A percentile compares a stretch with the other conserved stretches of the same genome.
Evolutionary conservation across 495 filamentous ascomycete species (phyloP).

Genomic region (Tuber calosporum): DNA sequence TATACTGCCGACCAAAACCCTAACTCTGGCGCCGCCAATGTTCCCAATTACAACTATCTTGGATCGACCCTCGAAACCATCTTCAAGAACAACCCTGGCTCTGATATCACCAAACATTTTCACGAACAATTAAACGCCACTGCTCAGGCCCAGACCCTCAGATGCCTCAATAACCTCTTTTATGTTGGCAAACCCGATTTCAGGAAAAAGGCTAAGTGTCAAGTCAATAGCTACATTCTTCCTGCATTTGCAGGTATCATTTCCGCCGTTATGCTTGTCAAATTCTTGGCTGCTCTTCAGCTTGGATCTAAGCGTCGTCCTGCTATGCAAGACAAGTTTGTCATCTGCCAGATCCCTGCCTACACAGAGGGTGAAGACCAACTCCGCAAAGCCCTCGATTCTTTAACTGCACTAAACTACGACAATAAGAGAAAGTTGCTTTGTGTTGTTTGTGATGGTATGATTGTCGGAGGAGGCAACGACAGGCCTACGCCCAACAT

Average conservation of each 20-base stretch:
- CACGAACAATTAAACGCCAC: slow-evolving; percentile 43
- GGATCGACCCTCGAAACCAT: slow-evolving; percentile 56
- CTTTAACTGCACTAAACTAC: slow-evolving; percentile 85
- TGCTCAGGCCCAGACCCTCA: slow-evolving; percentile 48
- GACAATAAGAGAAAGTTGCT: slow-evolving; percentile 97
- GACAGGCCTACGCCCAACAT: slow-evolving; percentile 96
- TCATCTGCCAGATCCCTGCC: slow-evolving; percentile 94
- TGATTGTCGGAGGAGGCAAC: slow-evolving; percentile 94
- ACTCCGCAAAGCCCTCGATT: slow-evolving; percentile 84
- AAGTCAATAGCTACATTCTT: slow-evolving; percentile 87
- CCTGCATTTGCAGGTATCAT: slow-evolving; percentile 77
- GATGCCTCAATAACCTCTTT: slow-evolving; percentile 77
- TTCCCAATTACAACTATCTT: slow-evolving; percentile 58
- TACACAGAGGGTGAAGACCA: slow-evolving; percentile 98
- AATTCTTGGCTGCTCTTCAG: slow-evolving; percentile 91
- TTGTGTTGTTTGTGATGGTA: slow-evolving; percentile 86
- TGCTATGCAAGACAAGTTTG: slow-evolving; percentile 90
- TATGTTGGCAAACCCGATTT: slow-evolving; percentile 81
- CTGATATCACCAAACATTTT: slow-evolving; percentile 62
- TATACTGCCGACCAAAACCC: slow-evolving; percentile 48
- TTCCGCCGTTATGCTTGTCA: slow-evolving; percentile 69
- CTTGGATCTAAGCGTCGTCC: slow-evolving; percentile 87
- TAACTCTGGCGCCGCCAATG: slow-evolving; percentile 44
- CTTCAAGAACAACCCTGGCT: slow-evolving; percentile 66
- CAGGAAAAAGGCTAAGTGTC: slow-evolving; percentile 64